Evolutionary conservation across 2,329 filamentous ascomycete genomes (phyloP).

Genomic region (Colletotrichum lini): DNA sequence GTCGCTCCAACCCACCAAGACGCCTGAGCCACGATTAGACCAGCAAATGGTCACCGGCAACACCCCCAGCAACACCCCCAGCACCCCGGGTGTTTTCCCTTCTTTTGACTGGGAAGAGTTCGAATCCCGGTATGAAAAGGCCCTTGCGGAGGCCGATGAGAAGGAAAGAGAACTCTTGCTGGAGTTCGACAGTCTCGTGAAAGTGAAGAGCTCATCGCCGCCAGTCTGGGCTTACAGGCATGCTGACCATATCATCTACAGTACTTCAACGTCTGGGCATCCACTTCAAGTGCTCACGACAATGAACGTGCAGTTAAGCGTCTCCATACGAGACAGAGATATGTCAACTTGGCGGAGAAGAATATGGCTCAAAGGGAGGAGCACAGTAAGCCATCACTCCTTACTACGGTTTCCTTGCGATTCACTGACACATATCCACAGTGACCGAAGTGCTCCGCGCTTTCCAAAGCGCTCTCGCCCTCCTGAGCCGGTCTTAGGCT

Average conservation of each 20-base stretch:
- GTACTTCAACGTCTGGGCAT: conserved; percentile 87
- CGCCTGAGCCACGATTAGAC: conserved; percentile 56
- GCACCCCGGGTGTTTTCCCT: conserved; percentile 66
- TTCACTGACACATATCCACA: conserved; percentile 48
- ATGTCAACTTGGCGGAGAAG: conserved; percentile 81
- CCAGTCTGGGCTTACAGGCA: conserved; percentile 2
- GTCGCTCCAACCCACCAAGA: conserved; percentile 47
- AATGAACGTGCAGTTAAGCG: conserved; percentile 83
- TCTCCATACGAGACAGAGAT: conserved; percentile 83
- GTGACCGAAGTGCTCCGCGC: conserved; percentile 72
- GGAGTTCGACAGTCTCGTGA: conserved; percentile 77
- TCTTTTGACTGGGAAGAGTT: conserved; percentile 85
- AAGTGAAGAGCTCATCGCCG: conserved; percentile 58
- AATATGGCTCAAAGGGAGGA: conserved; percentile 80
- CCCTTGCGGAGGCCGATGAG: conserved; percentile 73
- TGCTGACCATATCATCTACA: conserved; percentile 52
- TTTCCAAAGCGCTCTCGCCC: conserved; percentile 73
- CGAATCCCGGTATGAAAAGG: conserved; percentile 76
- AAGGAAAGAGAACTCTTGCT: conserved; percentile 76
- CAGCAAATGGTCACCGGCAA: conserved; percentile 51
- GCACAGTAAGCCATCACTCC: conserved; percentile 75
- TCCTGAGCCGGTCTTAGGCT: conserved; percentile 56
- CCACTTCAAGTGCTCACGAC: conserved; percentile 79
- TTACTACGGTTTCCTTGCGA: not conserved
- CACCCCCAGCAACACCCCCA: conserved; percentile 55